phyloP scores from a whole-genome alignment of 2,329 filamentous ascomycete genomes.

The Zymoseptoria crescenta region DNA sequence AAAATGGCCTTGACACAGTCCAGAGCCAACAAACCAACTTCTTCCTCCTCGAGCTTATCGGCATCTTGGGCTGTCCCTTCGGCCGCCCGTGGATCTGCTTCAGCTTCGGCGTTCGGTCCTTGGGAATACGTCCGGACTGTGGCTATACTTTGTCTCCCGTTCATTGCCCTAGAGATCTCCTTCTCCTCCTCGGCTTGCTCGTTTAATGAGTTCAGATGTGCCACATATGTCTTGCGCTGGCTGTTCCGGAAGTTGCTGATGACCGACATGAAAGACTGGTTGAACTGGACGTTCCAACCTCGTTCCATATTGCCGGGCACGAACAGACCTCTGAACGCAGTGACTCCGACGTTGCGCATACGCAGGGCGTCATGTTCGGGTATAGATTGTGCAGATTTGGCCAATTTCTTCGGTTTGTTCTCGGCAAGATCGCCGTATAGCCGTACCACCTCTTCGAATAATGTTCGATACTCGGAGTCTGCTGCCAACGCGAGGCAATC shows the following conservation, averaged over 20 bases:
- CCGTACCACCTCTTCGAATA: slow-evolving; percentile 74
- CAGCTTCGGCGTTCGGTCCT: slow-evolving; percentile 43
- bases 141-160: slow-evolving; percentile 68
- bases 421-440: slow-evolving; percentile 74
- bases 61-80: slow-evolving; percentile 76
- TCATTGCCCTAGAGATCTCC: slow-evolving; percentile 55
- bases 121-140: slow-evolving; percentile 62
- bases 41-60: slow-evolving; percentile 82
- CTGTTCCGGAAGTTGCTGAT: slow-evolving; percentile 79
- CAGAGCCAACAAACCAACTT: slow-evolving; percentile 74
- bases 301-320: slow-evolving; percentile 56
- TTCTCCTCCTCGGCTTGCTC: slow-evolving; percentile 59
- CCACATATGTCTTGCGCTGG: slow-evolving; percentile 55
- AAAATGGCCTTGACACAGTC: slow-evolving; percentile 84
- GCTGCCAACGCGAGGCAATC: slow-evolving; percentile 78
- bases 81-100: slow-evolving; percentile 59
- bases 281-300: slow-evolving; percentile 50
- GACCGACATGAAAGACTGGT: slow-evolving; percentile 73
- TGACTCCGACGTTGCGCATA: slow-evolving; percentile 45
- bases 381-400: slow-evolving; percentile 23
- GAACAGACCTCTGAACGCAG: slow-evolving; percentile 71
- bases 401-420: slow-evolving; percentile 33
- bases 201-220: slow-evolving; percentile 59
- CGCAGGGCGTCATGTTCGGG: slow-evolving; percentile 66
- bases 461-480: slow-evolving; percentile 71